Base-by-base conservation (phyloP, 495 filamentous ascomycete species). In the Parathielavia appendiculata region DNA sequence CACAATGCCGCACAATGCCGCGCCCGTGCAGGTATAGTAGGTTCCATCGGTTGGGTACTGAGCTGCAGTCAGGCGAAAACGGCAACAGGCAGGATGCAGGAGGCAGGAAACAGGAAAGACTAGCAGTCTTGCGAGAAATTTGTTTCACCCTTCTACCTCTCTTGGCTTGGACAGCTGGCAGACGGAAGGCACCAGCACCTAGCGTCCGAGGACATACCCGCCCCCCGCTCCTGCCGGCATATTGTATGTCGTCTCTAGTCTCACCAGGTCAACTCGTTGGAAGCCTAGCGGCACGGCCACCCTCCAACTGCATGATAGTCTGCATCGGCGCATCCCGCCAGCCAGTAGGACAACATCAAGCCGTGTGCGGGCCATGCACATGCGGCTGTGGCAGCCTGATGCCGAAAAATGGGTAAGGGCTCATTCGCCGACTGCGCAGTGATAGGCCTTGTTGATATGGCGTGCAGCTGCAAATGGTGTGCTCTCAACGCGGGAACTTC, bases 331-430 rank as follows among this genome's bases (percentile, higher is more conserved):
- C 26, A 47, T 10, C 10, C 23, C n/a, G 4, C 43, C 2, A 13
- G 32, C 53, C 53, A 56, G 22, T 56, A 56, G 23, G 41, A 56
- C 30, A 5, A 1, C 41, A 36, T 17, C 5, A 4, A 7, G 50
- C 1, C 17, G 5, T 4, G 17, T 46, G 53, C 53, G 17, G 30
- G 34, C 38, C 30, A 56, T 56, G 53, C 53, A 56, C 5, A 13
- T 17, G 43, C 53, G 41, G 53, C 26, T 43, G 36, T 57, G 34
- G 45, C 36, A 57, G 55, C 55, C 55, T 57, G 34, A 57, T 51
- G 46, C 45, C 45, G 38, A 57, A 12, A 39, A 12, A 26, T 50
- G 55, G 45, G 36, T 57, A 50, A 57, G 55, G 45, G 45, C 45
- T 47, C 45, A 47, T 47, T 26, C n/a, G 45, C 5, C n/a, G 20